Percentiles rank a stretch among this genome's conserved stretches.
Conservation (phyloP, 345 rosid genomes). For the Conringia planisiliqua region DNA sequence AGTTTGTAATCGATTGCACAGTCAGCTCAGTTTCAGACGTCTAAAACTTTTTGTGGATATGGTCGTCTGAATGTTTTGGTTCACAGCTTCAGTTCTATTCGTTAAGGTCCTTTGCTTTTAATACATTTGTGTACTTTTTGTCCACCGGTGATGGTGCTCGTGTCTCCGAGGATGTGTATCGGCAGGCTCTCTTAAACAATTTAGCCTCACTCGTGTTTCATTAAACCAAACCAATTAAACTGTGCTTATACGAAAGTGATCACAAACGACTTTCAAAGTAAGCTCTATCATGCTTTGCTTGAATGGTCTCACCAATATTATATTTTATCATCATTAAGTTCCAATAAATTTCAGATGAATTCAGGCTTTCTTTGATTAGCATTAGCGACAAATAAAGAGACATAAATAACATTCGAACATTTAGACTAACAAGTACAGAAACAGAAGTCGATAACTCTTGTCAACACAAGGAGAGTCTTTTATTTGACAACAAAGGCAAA, state of each 20-base stretch:
- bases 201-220: neutral
- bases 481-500: neutral
- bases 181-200: neutral
- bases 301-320: neutral
- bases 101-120: too few species aligned
- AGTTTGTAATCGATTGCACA: too few species aligned
- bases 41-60: too few species aligned
- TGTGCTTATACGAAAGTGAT: neutral
- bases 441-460: constrained; percentile 11
- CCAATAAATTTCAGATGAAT: neutral
- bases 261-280: neutral
- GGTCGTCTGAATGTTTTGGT: too few species aligned
- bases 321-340: neutral
- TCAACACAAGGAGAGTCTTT: neutral
- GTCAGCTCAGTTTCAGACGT: too few species aligned
- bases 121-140: too few species aligned
- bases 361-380: neutral
- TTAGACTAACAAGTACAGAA: neutral
- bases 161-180: too few species aligned
- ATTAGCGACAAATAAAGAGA: neutral
- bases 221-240: neutral
- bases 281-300: neutral
- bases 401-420: neutral
- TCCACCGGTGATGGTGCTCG: too few species aligned
- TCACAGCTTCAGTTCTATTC: too few species aligned